Evolutionary conservation across 208 protist species (phyloP).

Genomic region (Leishmania lainsoni): DNA sequence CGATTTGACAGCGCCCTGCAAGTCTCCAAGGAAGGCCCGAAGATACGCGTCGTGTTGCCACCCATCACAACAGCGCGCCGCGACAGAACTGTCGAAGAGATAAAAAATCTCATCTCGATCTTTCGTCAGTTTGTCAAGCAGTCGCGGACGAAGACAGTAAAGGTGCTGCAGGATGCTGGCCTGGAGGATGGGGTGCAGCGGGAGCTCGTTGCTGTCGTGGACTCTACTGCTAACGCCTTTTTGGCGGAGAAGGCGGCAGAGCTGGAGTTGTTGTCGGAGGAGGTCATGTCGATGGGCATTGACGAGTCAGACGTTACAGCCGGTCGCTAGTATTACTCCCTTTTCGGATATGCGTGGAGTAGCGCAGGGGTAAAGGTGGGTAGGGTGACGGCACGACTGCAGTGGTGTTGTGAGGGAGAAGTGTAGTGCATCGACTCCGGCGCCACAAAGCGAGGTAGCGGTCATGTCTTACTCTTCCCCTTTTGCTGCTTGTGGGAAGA

Average conservation of each 20-base stretch:
- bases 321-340: neutral
- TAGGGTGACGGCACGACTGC: neutral
- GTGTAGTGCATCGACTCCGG: neutral
- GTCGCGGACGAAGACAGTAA: slow-evolving; percentile 54
- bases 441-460: neutral
- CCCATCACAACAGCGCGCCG: slow-evolving; percentile 77
- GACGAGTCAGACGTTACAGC: slow-evolving; percentile 67
- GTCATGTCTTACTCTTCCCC: neutral
- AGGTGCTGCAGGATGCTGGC: slow-evolving; percentile 67
- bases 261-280: slow-evolving; percentile 66
- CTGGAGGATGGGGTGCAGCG: slow-evolving; percentile 62
- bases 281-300: slow-evolving; percentile 87
- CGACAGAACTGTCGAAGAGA: slow-evolving; percentile 63
- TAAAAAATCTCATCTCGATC: slow-evolving; percentile 41
- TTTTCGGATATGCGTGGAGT: neutral
- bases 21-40: slow-evolving; percentile 68
- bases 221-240: slow-evolving; percentile 59
- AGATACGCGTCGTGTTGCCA: slow-evolving; percentile 67
- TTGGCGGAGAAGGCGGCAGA: slow-evolving; percentile 77
- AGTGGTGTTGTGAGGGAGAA: neutral
- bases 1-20: slow-evolving; percentile 78
- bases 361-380: neutral
- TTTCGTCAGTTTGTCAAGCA: slow-evolving; percentile 68
- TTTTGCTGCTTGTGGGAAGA: neutral
- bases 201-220: slow-evolving; percentile 62